phyloP scores from a whole-genome alignment of 768 basidiomycete species.

The Rhodotorula taiwanensis region DNA sequence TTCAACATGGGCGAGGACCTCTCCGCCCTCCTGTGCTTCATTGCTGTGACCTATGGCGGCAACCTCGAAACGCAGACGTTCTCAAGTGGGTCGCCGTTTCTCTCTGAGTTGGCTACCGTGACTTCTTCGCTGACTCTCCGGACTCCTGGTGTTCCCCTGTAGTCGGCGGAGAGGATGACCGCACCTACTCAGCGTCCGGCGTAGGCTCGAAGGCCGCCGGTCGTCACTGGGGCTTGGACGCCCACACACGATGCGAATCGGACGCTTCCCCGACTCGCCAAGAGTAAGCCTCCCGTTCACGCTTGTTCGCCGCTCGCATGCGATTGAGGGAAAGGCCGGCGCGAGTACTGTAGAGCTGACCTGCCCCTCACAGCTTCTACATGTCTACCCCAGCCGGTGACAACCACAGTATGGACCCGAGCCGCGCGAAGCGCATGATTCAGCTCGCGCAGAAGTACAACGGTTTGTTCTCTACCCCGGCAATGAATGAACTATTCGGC shows the following conservation, averaged over 20 bases:
- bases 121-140: too few relatives aligned
- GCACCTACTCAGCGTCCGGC: not conserved
- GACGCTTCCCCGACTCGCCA: not conserved
- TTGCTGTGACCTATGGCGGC: not conserved
- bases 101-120: too few relatives aligned
- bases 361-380: not conserved
- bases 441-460: not conserved
- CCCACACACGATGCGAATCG: conserved; percentile 3
- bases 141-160: too few relatives aligned
- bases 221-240: conserved; percentile 1
- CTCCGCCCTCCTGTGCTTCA: not conserved
- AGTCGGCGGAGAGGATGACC: conserved; percentile 4
- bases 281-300: not conserved
- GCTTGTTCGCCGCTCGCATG: too few relatives aligned
- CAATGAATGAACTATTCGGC: not conserved
- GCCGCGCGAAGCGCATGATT: not conserved
- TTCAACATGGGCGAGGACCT: conserved; percentile 5
- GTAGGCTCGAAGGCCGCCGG: not conserved
- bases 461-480: not conserved
- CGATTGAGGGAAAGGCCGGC: too few relatives aligned
- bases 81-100: not conserved
- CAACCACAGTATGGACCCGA: not conserved
- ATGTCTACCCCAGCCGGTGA: not conserved
- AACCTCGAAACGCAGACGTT: conserved; percentile 1
- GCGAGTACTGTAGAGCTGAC: too few relatives aligned